phyloP scores from a whole-genome alignment of 371 early-diverging fungal species.

The Mucor lusitanicus region DNA sequence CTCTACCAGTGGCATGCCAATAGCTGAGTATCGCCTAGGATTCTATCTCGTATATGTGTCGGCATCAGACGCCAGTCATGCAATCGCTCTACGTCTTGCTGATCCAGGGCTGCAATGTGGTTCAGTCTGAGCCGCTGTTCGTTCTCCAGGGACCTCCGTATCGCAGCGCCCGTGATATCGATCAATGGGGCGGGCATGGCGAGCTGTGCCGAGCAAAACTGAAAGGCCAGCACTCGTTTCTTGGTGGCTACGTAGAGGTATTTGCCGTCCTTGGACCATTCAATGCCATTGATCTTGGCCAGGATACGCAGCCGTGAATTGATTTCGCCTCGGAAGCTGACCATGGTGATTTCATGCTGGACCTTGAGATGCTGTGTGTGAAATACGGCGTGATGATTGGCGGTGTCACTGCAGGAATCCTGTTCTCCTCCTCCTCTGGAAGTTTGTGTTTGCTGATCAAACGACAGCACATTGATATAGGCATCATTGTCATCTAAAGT shows the following conservation, averaged over 20 bases:
- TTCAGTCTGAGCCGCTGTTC: background rate
- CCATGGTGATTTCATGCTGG: slow-evolving; percentile 59
- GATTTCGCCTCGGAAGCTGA: slow-evolving; percentile 56
- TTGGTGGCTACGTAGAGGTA: slow-evolving; percentile 56
- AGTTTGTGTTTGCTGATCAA: slow-evolving; percentile 10
- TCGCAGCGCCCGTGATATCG: slow-evolving; percentile 11
- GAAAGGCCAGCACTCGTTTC: slow-evolving; percentile 54
- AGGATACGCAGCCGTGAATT: slow-evolving; percentile 52
- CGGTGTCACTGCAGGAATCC: background rate
- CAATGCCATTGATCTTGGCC: slow-evolving; percentile 59
- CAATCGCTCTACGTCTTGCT: background rate
- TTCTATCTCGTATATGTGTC: slow-evolving; percentile 11
- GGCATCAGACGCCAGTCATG: slow-evolving; percentile 5
- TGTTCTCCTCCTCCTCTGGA: slow-evolving; percentile 5
- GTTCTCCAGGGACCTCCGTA: slow-evolving; percentile 6
- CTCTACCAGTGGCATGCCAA: slow-evolving; percentile 17
- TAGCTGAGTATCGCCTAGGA: slow-evolving; percentile 14
- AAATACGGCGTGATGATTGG: slow-evolving; percentile 14
- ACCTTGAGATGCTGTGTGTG: slow-evolving; percentile 21
- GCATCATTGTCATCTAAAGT: background rate
- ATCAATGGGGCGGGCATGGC: background rate
- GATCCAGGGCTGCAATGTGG: background rate
- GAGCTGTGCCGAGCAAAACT: slow-evolving; percentile 19
- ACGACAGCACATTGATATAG: background rate
- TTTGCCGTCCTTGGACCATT: slow-evolving; percentile 57